Base-by-base conservation (phyloP, 1,284 basidiomycete species). In the Chalciporus sp. region DNA sequence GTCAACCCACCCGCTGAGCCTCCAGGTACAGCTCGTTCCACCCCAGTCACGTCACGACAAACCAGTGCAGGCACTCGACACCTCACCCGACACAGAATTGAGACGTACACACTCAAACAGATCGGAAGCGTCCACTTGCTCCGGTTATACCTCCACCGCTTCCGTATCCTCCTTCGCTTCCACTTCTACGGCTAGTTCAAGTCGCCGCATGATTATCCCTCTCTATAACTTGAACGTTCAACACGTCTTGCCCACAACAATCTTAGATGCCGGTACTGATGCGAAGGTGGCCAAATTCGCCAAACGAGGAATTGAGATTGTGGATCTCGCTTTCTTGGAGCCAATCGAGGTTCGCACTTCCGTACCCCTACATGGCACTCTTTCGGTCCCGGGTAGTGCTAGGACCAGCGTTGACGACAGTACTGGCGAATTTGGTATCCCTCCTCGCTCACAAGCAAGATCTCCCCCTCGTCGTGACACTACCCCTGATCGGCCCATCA, bases 191-290 rank as follows among this genome's bases (percentile, higher is more conserved):
- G 63, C 74, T 6, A 71, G 78, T 3, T 74, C 78, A 5, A 76
- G 77, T 19, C 76, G 87, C 19, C 80, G 92, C 45, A 86, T 88
- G 62, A 95, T 98, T 61, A 89, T 95, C 46, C 95, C 96, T 0
- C 79, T 98, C 14, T 98, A 97, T 76, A 98, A 96, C 65, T 81
- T 98, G 31, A 88, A 92, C 51, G 92, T 90, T 2, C 95, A 99
- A 73, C 93, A 92, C 60, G 92, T 98, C 53, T 83, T 96, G 77
- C 89, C 94, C 10, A 95, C 95, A 58, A 87, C 88, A 28, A 88
- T 97, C 53, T 85, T 93, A 29, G 94, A 95, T 65, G 93, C 93
- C 0, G 95, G 94, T 3, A 99, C 96, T 0, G 96, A 98, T 60
- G 92, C 92, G 28, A 94, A 92, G 70, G 88, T 99, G 11, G 95